These are phyloP conservation scores for Eruca vesicaria DNA, from an alignment of 441 rosid species.

Conservation along the genomic window DNA sequence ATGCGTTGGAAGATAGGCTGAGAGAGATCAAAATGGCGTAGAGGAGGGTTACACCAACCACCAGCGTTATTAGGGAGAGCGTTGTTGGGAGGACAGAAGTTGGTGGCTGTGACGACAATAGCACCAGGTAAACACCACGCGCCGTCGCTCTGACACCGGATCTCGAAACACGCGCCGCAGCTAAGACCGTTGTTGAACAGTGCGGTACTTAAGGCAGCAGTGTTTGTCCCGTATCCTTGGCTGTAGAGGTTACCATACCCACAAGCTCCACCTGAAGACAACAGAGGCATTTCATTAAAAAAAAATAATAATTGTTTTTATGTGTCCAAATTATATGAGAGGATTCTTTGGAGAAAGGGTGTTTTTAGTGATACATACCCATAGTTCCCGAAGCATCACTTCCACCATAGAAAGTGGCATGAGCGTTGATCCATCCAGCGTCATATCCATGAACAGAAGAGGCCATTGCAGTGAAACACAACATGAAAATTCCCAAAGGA, in stretches of 20 bases:
- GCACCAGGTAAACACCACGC: conserved; percentile 89
- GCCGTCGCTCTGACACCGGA: conserved; percentile 59
- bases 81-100: conserved; percentile 79
- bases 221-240: conserved; percentile 88
- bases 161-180: conserved; percentile 91
- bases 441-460: conserved; percentile 53
- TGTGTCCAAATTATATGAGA: neutral
- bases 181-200: conserved; percentile 85
- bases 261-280: conserved; percentile 78
- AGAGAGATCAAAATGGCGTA: conserved; percentile 69
- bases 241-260: conserved; percentile 90
- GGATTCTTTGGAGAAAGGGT: neutral
- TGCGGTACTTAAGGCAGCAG: conserved; percentile 93
- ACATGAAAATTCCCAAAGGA: conserved; percentile 30
- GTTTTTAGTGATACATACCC: conserved; percentile 46
- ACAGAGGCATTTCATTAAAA: neutral
- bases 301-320: too few species aligned
- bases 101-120: conserved; percentile 82
- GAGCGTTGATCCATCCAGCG: conserved; percentile 85
- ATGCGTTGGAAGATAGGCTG: conserved; percentile 74
- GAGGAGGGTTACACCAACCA: conserved; percentile 85
- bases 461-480: conserved; percentile 54
- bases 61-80: conserved; percentile 67
- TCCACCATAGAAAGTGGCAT: conserved; percentile 98
- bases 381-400: conserved; percentile 98